These are phyloP conservation scores for Xylogone sp. DNA, from an alignment of 2,329 filamentous ascomycete species.

Conservation along the genomic window DNA sequence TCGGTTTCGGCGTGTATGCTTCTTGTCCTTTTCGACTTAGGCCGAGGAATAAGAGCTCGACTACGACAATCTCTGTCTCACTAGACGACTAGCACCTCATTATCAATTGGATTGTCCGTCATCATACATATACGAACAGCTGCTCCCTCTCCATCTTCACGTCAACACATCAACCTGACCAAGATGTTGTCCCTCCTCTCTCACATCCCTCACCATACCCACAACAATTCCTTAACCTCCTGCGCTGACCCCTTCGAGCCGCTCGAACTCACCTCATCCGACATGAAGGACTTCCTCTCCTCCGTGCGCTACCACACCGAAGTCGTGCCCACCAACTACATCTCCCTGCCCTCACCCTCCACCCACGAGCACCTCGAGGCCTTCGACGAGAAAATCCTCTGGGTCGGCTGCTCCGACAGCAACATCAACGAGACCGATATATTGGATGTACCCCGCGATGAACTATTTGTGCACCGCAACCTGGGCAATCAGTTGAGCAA, in stretches of 20 bases:
- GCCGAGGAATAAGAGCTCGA: no score
- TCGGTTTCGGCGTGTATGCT: no score
- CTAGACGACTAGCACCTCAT: no score
- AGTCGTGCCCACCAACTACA: not conserved
- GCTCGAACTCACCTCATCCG: not conserved
- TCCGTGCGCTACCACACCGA: not conserved
- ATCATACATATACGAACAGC: no score
- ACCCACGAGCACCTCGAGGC: not conserved
- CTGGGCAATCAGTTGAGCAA: conserved; percentile 63
- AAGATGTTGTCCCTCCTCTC: no score
- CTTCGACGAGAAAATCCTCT: conserved; percentile 45
- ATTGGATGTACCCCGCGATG: conserved; percentile 56
- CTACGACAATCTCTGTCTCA: no score
- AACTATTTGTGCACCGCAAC: conserved; percentile 69
- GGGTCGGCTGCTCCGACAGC: conserved; percentile 67
- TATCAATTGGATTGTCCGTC: no score
- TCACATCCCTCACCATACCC: no score
- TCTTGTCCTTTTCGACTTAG: no score
- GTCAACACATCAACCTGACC: no score
- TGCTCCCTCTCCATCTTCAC: no score
- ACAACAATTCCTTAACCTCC: not conserved
- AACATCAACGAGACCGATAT: conserved; percentile 63
- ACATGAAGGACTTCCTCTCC: not conserved
- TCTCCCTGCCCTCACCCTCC: not conserved
- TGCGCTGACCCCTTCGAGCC: not conserved